Evolutionary conservation across 495 filamentous ascomycete species (phyloP).

Genomic region (Bombardia bombarda): DNA sequence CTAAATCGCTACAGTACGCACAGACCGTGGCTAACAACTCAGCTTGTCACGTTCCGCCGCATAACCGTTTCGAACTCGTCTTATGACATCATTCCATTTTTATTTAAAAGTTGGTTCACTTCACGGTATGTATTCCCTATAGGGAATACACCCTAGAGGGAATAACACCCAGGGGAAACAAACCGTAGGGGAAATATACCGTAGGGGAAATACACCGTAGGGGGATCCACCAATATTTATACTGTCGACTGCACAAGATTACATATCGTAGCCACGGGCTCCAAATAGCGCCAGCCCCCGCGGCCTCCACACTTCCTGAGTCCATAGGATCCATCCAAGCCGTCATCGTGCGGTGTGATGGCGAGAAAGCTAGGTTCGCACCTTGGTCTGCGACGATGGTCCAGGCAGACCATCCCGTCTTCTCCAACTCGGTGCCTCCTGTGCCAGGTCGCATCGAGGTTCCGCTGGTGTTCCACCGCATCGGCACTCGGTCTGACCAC

Average conservation of each 20-base stretch:
- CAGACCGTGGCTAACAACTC: too few species aligned
- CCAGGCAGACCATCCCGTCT: conserved; percentile 1
- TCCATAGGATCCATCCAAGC: not conserved
- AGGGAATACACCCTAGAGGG: too few species aligned
- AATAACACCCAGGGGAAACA: too few species aligned
- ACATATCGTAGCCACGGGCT: not conserved
- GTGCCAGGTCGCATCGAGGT: not conserved
- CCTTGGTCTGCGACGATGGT: conserved; percentile 3
- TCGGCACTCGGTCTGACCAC: not conserved
- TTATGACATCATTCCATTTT: too few species aligned
- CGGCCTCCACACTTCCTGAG: not conserved
- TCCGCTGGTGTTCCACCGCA: conserved; percentile 1
- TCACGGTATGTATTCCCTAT: too few species aligned
- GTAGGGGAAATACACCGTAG: too few species aligned
- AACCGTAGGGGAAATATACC: too few species aligned
- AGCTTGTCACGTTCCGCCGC: too few species aligned
- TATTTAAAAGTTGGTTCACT: too few species aligned
- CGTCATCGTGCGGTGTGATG: conserved; percentile 3
- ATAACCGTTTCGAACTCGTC: too few species aligned
- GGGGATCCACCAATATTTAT: too few species aligned
- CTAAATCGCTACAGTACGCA: too few species aligned
- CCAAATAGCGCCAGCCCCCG: not conserved
- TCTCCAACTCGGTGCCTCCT: not conserved
- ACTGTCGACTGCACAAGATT: not conserved
- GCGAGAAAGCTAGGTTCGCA: not conserved